Evolutionary conservation across 2,329 filamentous ascomycete species (phyloP), one percentile per base, ranked within the genome.

Genomic region (Domatiomyces globalis): DNA sequence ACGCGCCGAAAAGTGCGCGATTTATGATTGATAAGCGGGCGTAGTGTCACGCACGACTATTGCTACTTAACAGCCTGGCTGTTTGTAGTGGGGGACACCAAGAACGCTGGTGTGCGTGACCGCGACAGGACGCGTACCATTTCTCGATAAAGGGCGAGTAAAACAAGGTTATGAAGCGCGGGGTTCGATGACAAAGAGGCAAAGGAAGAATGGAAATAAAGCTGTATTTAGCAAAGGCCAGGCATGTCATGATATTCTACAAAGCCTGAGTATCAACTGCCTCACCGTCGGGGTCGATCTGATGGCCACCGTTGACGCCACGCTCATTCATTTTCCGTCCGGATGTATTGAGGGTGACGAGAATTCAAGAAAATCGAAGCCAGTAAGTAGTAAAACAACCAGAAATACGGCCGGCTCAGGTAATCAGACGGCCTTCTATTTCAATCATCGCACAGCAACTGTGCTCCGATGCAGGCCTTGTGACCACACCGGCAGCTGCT

Each of bases 401-500:
- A 39, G 22, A 25, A 25, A 25, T 25, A 3, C 22, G 3, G 22
- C 22, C 22, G 22, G 6, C 22, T 25, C 22, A 6, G 33, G 33
- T 15, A 15, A 39, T 43, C 20, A 4, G 43, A 49, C 17, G 18
- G 46, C 43, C 18, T 27, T 22, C 43, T 18, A 46, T 25, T 43
- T 19, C 22, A 50, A 66, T 54, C 68, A 63, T 47, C 65, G 63
- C 47, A 70, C 55, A 18, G 68, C 67, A 33, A 69, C 54, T 48
- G 71, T 67, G 53, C 69, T 65, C 50, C 66, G 66, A 63, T 88
- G 87, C 46, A 90, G 72, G 54, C 82, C 78, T 63, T 81, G 81
- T 2, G 80, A 81, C 82, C 83, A 88, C 25, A 81, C 79, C 7
- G 90, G 89, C 0, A 95, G 75, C 58, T 83, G 82, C 68, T 86